phyloP scores from a whole-genome alignment of 2,329 filamentous ascomycete genomes.

The Graphiopsis chlorocephala region DNA sequence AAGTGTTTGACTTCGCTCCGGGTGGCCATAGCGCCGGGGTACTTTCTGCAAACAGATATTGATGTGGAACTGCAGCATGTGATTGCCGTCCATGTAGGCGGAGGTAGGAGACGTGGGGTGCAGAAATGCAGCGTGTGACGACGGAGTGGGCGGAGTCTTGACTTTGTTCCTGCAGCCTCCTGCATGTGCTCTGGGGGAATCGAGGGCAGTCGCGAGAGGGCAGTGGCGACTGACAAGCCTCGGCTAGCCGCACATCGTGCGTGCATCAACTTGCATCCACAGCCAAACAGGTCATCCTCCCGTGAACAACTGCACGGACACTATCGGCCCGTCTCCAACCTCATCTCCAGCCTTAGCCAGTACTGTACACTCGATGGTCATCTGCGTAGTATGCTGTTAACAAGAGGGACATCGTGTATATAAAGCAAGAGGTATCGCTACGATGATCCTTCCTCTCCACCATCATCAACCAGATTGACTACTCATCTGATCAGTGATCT shows the following conservation, averaged over 20 bases:
- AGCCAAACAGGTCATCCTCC: background rate
- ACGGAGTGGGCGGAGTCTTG: background rate
- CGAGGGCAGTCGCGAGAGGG: no score
- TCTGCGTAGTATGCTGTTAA: background rate
- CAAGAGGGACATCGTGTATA: background rate
- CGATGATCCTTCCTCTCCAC: background rate
- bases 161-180: constrained; percentile 1
- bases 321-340: background rate
- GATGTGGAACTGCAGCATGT: constrained; percentile 1
- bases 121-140: background rate
- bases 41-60: background rate
- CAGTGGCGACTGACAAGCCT: background rate
- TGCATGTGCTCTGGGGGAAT: background rate
- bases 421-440: background rate
- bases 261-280: background rate
- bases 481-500: background rate
- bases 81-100: background rate
- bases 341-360: background rate
- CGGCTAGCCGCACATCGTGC: background rate
- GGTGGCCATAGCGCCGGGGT: background rate
- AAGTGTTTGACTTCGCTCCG: constrained; percentile 3
- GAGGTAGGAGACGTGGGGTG: background rate
- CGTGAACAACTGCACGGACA: background rate
- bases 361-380: background rate
- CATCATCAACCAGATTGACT: background rate